phyloP scores from a whole-genome alignment of 768 basidiomycete genomes.

The Leccinum aurantiacum region DNA sequence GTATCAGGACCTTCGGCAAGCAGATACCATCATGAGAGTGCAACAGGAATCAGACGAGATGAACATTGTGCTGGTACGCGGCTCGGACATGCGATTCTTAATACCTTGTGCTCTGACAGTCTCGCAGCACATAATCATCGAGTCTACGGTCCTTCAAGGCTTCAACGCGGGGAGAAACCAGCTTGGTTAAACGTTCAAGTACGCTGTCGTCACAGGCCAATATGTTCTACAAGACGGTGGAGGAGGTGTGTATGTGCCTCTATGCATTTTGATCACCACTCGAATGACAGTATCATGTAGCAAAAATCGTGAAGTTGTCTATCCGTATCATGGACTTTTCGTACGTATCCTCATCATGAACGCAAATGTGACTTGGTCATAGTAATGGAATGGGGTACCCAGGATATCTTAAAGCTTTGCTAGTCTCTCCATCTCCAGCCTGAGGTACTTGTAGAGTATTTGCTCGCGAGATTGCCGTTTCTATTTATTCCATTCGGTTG shows the following conservation, averaged over 20 bases:
- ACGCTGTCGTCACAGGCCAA: conserved; percentile 87
- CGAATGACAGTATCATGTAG: conserved; percentile 38
- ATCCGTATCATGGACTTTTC: conserved; percentile 55
- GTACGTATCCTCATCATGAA: conserved; percentile 18
- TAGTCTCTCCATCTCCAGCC: background rate
- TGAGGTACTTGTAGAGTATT: background rate
- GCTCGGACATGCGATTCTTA: conserved; percentile 9
- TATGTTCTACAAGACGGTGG: conserved; percentile 99
- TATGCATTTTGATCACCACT: background rate
- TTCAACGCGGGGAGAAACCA: conserved; percentile 96
- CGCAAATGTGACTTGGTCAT: background rate
- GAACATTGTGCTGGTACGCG: conserved; percentile 66
- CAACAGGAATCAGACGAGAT: conserved; percentile 98
- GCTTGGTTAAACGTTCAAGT: conserved; percentile 90
- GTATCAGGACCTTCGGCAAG: conserved; percentile 96
- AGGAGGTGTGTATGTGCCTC: conserved; percentile 66
- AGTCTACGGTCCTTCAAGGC: conserved; percentile 92
- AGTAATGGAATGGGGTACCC: background rate
- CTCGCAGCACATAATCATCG: conserved; percentile 95
- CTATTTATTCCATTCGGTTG: background rate
- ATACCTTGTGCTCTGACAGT: background rate
- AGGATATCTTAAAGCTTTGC: background rate
- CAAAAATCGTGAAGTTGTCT: conserved; percentile 91
- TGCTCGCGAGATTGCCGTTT: background rate
- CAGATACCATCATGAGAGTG: conserved; percentile 98